phyloP scores from a whole-genome alignment of 106 monocot species.

The Dendrobium nobile region DNA sequence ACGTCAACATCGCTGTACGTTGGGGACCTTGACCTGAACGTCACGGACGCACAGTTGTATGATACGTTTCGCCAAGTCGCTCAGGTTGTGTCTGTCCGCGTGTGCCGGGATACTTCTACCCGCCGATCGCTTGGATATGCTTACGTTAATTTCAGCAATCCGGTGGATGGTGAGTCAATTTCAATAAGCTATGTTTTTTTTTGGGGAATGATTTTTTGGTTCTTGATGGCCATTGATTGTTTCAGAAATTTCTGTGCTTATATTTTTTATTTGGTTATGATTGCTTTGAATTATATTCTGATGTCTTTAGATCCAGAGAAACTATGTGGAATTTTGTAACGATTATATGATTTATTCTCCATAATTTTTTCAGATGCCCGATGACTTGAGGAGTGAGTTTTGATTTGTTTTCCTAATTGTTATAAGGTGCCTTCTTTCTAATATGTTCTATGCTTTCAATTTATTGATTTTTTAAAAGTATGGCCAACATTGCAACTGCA shows the following conservation, averaged over 20 bases:
- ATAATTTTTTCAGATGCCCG: not conserved
- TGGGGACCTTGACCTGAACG: slow-evolving; percentile 65
- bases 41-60: slow-evolving; percentile 73
- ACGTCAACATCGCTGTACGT: slow-evolving; percentile 54
- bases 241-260: not conserved
- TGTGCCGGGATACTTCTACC: slow-evolving; percentile 68
- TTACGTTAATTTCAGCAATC: slow-evolving; percentile 71
- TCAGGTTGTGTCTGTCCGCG: slow-evolving; percentile 67
- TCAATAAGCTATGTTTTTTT: not conserved
- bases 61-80: slow-evolving; percentile 68
- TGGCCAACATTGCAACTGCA: too few relatives aligned
- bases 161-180: slow-evolving; percentile 51
- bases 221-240: not conserved
- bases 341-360: not conserved
- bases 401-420: too few relatives aligned
- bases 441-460: too few relatives aligned
- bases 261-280: not conserved
- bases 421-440: too few relatives aligned
- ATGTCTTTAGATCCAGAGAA: not conserved
- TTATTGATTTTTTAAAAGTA: too few relatives aligned
- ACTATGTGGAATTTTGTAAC: not conserved
- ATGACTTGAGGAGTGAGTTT: too few relatives aligned
- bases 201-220: not conserved
- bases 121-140: slow-evolving; percentile 83
- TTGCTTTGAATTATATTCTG: not conserved